A percentile compares a stretch with the other conserved stretches of the same genome.
These are phyloP conservation scores for Cercospora sesami DNA, from an alignment of 2,329 filamentous ascomycete genomes.

Conservation along the genomic window DNA sequence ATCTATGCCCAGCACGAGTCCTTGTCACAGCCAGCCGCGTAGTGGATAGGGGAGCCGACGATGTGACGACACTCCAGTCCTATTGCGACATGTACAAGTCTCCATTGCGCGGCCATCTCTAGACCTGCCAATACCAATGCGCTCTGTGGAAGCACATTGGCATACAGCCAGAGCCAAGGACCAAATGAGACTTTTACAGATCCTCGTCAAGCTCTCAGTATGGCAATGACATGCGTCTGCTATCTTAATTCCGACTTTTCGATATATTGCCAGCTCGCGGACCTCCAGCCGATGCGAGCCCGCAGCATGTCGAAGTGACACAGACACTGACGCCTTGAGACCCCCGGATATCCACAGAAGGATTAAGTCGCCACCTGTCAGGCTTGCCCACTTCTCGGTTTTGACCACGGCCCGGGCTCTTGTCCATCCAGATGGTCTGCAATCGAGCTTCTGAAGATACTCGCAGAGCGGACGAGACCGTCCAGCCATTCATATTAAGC, in stretches of 20 bases:
- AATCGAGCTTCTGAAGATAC: background rate
- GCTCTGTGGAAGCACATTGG: background rate
- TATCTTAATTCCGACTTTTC: background rate
- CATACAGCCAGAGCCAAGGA: background rate
- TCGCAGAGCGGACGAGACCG: background rate
- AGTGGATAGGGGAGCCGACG: background rate
- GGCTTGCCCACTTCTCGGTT: background rate
- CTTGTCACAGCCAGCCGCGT: background rate
- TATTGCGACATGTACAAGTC: background rate
- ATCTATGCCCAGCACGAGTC: background rate
- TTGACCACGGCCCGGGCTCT: background rate
- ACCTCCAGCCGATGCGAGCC: background rate
- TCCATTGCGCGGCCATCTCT: too few relatives aligned
- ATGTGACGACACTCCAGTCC: background rate
- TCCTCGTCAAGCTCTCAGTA: background rate
- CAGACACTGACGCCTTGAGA: background rate
- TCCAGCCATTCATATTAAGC: conserved; percentile 56
- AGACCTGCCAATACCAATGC: background rate
- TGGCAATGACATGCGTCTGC: background rate
- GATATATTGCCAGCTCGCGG: background rate
- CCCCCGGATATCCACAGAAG: background rate
- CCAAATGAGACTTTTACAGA: background rate
- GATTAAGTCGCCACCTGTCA: background rate
- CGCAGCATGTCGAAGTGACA: background rate
- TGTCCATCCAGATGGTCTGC: background rate